These are phyloP conservation scores for Globisporangium yorkense DNA, from an alignment of 352 stramenopile species.

Conservation along the genomic window DNA sequence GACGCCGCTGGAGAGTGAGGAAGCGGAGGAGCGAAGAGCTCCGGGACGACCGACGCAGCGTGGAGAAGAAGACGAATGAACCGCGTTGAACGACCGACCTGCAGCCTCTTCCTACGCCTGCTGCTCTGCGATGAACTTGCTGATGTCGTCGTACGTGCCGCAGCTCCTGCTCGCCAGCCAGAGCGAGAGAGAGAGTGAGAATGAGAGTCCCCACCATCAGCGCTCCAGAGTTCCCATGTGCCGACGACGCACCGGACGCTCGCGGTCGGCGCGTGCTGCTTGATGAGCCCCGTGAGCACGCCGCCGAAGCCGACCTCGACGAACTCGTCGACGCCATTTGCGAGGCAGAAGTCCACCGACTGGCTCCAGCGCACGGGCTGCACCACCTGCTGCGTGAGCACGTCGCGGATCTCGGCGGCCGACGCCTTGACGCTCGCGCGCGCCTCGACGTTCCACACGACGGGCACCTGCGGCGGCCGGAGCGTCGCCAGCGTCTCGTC, in stretches of 20 bases:
- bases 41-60: too few species aligned
- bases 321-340: constrained; percentile 39
- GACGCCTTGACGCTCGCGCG: constrained; percentile 29
- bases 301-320: constrained; percentile 66
- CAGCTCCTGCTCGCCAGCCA: constrained; percentile 30
- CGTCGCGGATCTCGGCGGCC: constrained; percentile 29
- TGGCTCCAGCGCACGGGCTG: constrained; percentile 70
- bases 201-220: background rate
- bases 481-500: constrained; percentile 12
- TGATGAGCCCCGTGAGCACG: constrained; percentile 71
- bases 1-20: background rate
- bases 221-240: background rate
- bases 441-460: constrained; percentile 82
- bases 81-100: background rate
- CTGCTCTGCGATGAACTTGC: constrained; percentile 26
- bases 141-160: constrained; percentile 53
- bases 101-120: background rate
- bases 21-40: background rate
- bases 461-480: constrained; percentile 39
- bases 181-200: background rate
- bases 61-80: background rate
- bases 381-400: constrained; percentile 58
- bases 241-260: constrained; percentile 17
- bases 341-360: constrained; percentile 71
- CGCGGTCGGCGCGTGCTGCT: constrained; percentile 45